Percentiles rank a stretch among this genome's conserved stretches.
phyloP scores from a whole-genome alignment of 2,329 filamentous ascomycete species.

The Cladosporium sphaerospermum region DNA sequence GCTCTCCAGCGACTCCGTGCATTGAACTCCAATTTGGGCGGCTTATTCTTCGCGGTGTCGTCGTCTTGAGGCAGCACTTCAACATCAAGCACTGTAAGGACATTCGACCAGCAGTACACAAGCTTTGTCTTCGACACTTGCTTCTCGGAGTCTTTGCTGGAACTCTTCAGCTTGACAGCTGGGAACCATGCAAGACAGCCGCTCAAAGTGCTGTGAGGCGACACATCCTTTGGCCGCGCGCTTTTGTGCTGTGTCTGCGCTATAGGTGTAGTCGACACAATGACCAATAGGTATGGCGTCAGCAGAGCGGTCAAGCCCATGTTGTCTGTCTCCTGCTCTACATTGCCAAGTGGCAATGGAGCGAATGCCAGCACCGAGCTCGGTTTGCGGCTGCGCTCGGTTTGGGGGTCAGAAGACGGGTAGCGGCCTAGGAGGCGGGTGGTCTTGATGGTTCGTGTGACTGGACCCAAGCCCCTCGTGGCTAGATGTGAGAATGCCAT shows the following conservation, averaged over 20 bases:
- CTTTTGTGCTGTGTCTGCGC: slow-evolving; percentile 96
- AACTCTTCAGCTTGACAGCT: slow-evolving; percentile 79
- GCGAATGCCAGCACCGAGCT: slow-evolving; percentile 93
- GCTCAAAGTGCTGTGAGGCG: slow-evolving; percentile 83
- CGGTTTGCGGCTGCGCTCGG: slow-evolving; percentile 69
- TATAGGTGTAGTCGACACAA: slow-evolving; percentile 93
- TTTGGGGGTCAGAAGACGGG: slow-evolving; percentile 59
- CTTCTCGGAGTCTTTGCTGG: slow-evolving; percentile 52
- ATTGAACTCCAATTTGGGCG: slow-evolving; percentile 70
- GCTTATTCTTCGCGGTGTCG: slow-evolving; percentile 65
- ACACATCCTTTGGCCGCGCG: slow-evolving; percentile 81
- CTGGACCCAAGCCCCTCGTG: slow-evolving; percentile 77
- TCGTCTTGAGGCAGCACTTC: slow-evolving; percentile 58
- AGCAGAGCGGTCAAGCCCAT: slow-evolving; percentile 92
- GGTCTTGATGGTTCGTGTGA: slow-evolving; percentile 81
- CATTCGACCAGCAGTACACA: slow-evolving; percentile 97
- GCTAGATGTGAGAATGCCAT: slow-evolving; percentile 99
- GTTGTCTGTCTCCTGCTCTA: slow-evolving; percentile 78
- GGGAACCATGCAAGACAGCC: slow-evolving; percentile 97
- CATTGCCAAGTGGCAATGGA: slow-evolving; percentile 85
- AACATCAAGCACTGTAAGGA: slow-evolving; percentile 88
- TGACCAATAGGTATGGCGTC: slow-evolving; percentile 89
- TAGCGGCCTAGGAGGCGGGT: slow-evolving; percentile 88
- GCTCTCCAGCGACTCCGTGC: slow-evolving; percentile 85
- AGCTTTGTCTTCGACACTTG: slow-evolving; percentile 72